These are phyloP conservation scores for Claviceps pazoutovae DNA, from an alignment of 2,329 filamentous ascomycete genomes.

Conservation along the genomic window DNA sequence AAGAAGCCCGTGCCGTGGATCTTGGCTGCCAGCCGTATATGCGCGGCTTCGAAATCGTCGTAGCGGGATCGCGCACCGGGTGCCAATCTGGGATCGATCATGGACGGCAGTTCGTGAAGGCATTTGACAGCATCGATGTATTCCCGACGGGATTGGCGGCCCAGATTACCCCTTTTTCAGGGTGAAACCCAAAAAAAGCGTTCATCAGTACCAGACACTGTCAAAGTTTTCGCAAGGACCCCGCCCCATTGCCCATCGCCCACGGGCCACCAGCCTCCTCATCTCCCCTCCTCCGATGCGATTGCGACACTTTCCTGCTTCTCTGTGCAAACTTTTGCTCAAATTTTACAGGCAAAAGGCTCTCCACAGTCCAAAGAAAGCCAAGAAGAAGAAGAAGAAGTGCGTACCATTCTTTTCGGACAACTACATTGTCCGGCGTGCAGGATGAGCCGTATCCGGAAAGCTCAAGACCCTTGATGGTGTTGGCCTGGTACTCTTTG, in stretches of 20 bases:
- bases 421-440: not conserved
- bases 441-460: not conserved
- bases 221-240: too few relatives aligned
- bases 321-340: too few relatives aligned
- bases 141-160: not conserved
- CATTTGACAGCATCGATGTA: slow-evolving; percentile 7
- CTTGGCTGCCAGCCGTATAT: not conserved
- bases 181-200: not conserved
- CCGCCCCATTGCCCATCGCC: too few relatives aligned
- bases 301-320: too few relatives aligned
- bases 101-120: not conserved
- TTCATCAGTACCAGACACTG: too few relatives aligned
- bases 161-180: not conserved
- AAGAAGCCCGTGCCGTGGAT: not conserved
- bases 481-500: not conserved
- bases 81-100: not conserved
- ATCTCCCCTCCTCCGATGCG: too few relatives aligned
- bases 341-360: too few relatives aligned
- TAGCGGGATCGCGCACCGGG: slow-evolving; percentile 4
- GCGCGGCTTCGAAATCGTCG: slow-evolving; percentile 4
- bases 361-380: too few relatives aligned
- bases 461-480: not conserved
- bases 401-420: not conserved
- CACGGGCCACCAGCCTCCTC: too few relatives aligned
- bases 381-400: not conserved